Evolutionary conservation across 2,329 filamentous ascomycete species (phyloP).

Genomic region (Neodidymelliopsis sp.): DNA sequence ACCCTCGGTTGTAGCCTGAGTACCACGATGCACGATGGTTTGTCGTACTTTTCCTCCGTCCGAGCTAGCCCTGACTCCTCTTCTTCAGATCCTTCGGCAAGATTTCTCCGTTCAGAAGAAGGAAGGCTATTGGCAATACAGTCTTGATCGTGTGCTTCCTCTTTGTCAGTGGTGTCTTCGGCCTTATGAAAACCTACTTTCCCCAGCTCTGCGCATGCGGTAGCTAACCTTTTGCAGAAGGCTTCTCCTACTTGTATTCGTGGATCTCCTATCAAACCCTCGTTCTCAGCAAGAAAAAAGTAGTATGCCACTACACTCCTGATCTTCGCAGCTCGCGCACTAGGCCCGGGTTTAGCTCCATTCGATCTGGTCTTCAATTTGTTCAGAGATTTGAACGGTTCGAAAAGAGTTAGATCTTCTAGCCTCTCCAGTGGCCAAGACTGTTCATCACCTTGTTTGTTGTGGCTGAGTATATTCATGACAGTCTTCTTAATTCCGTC

Average conservation of each 20-base stretch:
- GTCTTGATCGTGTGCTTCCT: not conserved
- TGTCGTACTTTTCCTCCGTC: no score
- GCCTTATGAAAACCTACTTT: not conserved
- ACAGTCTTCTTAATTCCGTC: not conserved
- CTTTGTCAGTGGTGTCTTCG: not conserved
- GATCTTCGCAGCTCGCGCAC: constrained; percentile 11
- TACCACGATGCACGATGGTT: no score
- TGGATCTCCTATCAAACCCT: constrained; percentile 12
- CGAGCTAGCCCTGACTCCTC: no score
- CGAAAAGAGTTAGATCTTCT: not conserved
- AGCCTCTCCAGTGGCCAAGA: not conserved
- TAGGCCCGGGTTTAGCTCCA: not conserved
- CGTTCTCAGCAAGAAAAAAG: constrained; percentile 22
- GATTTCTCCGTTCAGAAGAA: no score
- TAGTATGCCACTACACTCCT: constrained; percentile 18
- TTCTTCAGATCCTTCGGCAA: no score
- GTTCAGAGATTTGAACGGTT: constrained; percentile 8
- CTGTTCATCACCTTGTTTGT: not conserved
- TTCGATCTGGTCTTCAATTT: constrained; percentile 1
- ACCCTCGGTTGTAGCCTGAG: no score
- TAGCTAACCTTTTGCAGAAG: constrained; percentile 3
- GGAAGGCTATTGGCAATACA: no score
- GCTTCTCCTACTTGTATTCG: not conserved
- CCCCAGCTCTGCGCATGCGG: constrained; percentile 7
- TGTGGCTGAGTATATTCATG: constrained; percentile 2